Base-by-base conservation (phyloP, 805 yeast genomes). In the Myxozyma sirexii region DNA sequence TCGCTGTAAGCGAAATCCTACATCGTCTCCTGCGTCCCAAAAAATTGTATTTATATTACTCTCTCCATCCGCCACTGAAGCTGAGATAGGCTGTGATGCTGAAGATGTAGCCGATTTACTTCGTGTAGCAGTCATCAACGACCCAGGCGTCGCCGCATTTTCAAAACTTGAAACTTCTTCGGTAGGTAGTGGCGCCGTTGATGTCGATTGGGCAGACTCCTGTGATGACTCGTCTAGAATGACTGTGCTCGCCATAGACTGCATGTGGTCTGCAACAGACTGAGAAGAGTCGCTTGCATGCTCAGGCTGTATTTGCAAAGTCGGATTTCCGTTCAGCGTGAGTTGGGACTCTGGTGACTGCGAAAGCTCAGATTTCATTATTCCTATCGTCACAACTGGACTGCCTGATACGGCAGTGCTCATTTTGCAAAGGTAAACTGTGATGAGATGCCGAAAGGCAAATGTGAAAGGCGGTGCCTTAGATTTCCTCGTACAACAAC, bases 21-120 rank as follows among this genome's bases (percentile, higher is more conserved):
- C 59, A 5, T 50, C 55, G n/a, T 56, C 59, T 2, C 27, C 42
- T 17, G 38, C 12, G 12, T 52, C 49, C 43, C 37, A 27, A 26
- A 52, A 21, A 8, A 54, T 17, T 15, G 26, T 6, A 17, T 19
- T 38, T 13, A 47, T 24, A 15, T 26, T 43, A n/a, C 12, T 23
- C 31, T 42, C 42, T 2, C 12, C 29, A 19, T 21, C 26, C 13
- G 12, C 37, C 29, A 13, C 24, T 6, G 42, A 43, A 26, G 37
- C 27, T 13, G 45, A 26, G 21, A 35, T 8, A 12, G 45, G n/a
- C 54, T 24, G 29, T 17, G 29, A 13, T 3, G 46, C 54, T 8
- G 54, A 38, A n/a, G 54, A 39, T 7, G 54, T 17, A 4, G 17
- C 37, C 10, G 54, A 27, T 26, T 50, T 41, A 2, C 54, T 50